These are phyloP conservation scores for Collybia nuda DNA, from an alignment of 768 basidiomycete genomes.

Conservation along the genomic window DNA sequence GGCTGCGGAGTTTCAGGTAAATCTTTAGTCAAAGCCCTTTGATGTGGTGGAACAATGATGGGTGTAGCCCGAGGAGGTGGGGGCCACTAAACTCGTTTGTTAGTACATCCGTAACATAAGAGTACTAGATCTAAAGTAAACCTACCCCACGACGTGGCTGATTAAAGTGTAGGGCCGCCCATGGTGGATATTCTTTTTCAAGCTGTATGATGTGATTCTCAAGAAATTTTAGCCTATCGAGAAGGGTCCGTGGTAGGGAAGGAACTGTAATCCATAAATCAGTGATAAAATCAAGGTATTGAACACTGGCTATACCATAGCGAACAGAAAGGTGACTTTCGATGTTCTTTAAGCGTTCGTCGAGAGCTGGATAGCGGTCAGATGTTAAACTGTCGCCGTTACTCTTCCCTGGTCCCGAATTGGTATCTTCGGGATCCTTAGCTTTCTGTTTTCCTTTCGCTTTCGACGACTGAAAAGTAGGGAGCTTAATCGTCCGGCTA, in stretches of 20 bases:
- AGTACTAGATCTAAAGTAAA: slow-evolving; percentile 12
- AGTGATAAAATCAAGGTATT: neutral
- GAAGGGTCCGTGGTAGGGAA: slow-evolving; percentile 61
- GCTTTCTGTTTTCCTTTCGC: slow-evolving; percentile 14
- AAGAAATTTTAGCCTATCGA: slow-evolving; percentile 64
- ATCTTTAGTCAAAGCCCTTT: slow-evolving; percentile 21
- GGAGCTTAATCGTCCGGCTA: slow-evolving; percentile 50
- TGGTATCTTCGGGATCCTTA: slow-evolving; percentile 6
- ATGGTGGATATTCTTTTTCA: slow-evolving; percentile 83
- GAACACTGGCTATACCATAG: slow-evolving; percentile 51
- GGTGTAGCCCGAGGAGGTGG: slow-evolving; percentile 78
- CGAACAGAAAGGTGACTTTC: slow-evolving; percentile 73
- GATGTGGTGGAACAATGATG: slow-evolving; percentile 72
- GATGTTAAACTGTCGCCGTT: slow-evolving; percentile 30
- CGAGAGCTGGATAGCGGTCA: slow-evolving; percentile 55
- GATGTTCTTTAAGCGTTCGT: slow-evolving; percentile 63
- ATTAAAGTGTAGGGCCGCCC: slow-evolving; percentile 88
- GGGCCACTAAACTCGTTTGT: slow-evolving; percentile 59
- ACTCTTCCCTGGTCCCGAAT: neutral
- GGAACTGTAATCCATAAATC: slow-evolving; percentile 49
- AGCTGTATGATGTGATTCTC: slow-evolving; percentile 77
- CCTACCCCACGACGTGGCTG: slow-evolving; percentile 80
- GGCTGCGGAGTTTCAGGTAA: neutral
- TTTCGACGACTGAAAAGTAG: slow-evolving; percentile 4
- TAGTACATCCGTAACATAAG: neutral